A percentile compares a stretch with the other conserved stretches of the same genome.
Conservation (phyloP, 2,329 filamentous ascomycete species). For the Phyllosticta citriasiana region DNA sequence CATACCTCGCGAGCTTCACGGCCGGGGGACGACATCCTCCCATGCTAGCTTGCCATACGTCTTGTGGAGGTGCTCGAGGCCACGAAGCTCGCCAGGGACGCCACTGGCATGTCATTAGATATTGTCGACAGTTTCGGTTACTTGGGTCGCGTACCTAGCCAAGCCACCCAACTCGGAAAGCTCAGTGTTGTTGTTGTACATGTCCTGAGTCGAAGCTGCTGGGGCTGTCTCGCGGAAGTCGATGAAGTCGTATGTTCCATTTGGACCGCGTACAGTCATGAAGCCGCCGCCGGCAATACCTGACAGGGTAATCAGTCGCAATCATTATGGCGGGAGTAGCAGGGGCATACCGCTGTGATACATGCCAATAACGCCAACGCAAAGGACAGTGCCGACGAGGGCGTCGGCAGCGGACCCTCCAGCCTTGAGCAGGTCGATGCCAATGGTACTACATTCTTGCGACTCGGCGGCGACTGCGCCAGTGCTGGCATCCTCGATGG, state of each 20-base stretch:
- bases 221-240: conserved; percentile 88
- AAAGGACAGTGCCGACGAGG: conserved; percentile 37
- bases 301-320: conserved; percentile 20
- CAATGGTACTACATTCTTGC: conserved; percentile 36
- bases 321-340: too few relatives aligned
- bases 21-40: too few relatives aligned
- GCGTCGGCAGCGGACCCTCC: conserved; percentile 45
- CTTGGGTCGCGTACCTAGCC: conserved; percentile 24
- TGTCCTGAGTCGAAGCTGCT: conserved; percentile 68
- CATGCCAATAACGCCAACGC: conserved; percentile 40
- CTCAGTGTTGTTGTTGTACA: conserved; percentile 64
- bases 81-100: too few relatives aligned
- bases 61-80: too few relatives aligned
- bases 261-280: conserved; percentile 62
- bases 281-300: conserved; percentile 90
- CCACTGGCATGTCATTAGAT: too few relatives aligned
- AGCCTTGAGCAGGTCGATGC: conserved; percentile 33
- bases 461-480: conserved; percentile 39
- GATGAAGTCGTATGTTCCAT: conserved; percentile 74
- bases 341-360: conserved; percentile 27
- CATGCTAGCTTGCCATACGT: too few relatives aligned
- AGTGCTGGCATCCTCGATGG: conserved; percentile 13
- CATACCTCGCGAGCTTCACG: too few relatives aligned
- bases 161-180: conserved; percentile 64
- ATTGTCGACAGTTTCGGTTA: neutral